Base-by-base conservation (phyloP, 2,329 filamentous ascomycete species). In the Fusarium temperatum region DNA sequence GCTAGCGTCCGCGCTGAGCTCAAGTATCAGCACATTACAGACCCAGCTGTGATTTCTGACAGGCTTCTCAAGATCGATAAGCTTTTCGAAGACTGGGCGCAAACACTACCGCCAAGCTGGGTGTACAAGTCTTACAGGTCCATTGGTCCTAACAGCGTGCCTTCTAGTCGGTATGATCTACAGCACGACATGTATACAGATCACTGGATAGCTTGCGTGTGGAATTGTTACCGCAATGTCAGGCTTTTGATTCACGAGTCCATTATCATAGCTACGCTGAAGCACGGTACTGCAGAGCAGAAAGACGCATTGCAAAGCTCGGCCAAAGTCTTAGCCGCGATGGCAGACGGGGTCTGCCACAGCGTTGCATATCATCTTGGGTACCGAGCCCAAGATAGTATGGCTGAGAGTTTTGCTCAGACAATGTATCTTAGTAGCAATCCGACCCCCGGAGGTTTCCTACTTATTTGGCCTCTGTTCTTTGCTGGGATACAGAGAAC, bases 191-290 rank as follows among this genome's bases (percentile, higher is more conserved):
- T 60, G 15, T 77, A 77, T 32, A 48, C 58, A 3, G 65, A 74
- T n/a, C 47, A 66, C 4, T 75, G 74, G 75, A 55, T 75, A 24
- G 75, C 74, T 9, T 68, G 59, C 32, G 48, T 73, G 3, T 77
- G 75, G 75, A 77, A 77, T 42, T 74, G 68, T 38, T 77, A 77
- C 50, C 66, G 72, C 17, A 75, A 68, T 5, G 53, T 72, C 4
- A 48, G 74, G 8, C 55, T 77, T 1, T 17, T 77, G 3, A 72
- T 77, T 22, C 74, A 77, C 17, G 72, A 77, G 58, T 66, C 72
- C 7, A 67, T 77, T 14, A 66, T 77, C 2, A n/a, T 48, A 5
- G 70, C 72, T 4, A 63, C 70, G 1, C 61, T 75, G 6, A 70
- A 68, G 8, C 50, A 73, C 47, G 74, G 70, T 5, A 72, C 68